Conservation (phyloP, 306 rosid genomes). For the Prunus armeniaca region DNA sequence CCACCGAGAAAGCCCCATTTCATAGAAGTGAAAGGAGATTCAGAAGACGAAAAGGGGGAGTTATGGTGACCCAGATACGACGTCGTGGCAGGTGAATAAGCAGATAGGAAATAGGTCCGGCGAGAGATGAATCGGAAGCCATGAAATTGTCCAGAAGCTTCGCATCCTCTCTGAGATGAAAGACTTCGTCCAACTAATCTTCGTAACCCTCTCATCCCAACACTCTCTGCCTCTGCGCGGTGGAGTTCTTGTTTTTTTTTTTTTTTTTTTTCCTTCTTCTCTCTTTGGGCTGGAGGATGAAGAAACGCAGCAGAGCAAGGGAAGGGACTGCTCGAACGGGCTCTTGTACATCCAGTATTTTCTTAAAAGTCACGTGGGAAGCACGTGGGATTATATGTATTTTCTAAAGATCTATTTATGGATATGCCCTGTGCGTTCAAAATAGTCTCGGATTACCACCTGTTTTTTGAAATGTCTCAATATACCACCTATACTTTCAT, state of each 20-base stretch:
- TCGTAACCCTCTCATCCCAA: conserved; percentile 38
- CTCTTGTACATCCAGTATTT: too few species aligned
- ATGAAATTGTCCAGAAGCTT: background rate
- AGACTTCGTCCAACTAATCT: conserved; percentile 42
- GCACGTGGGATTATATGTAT: too few species aligned
- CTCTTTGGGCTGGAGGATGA: too few species aligned
- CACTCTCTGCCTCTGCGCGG: background rate
- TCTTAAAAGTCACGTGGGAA: too few species aligned
- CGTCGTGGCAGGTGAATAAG: conserved; percentile 33
- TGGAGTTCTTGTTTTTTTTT: background rate
- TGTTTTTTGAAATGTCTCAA: too few species aligned
- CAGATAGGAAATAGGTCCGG: conserved; percentile 19
- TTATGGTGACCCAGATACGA: conserved; percentile 17
- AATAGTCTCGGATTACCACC: too few species aligned
- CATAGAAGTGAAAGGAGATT: conserved; percentile 10
- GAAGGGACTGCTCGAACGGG: too few species aligned
- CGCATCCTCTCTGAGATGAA: conserved; percentile 12
- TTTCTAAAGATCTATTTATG: too few species aligned
- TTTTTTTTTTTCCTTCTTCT: too few species aligned
- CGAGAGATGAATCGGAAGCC: conserved; percentile 13
- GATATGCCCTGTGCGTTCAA: too few species aligned
- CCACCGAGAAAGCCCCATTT: conserved; percentile 44
- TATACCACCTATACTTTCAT: too few species aligned
- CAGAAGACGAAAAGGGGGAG: conserved; percentile 7
- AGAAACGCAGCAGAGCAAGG: too few species aligned